Conservation (phyloP, 164 flowering plant species). For the Liquidambar formosana region DNA sequence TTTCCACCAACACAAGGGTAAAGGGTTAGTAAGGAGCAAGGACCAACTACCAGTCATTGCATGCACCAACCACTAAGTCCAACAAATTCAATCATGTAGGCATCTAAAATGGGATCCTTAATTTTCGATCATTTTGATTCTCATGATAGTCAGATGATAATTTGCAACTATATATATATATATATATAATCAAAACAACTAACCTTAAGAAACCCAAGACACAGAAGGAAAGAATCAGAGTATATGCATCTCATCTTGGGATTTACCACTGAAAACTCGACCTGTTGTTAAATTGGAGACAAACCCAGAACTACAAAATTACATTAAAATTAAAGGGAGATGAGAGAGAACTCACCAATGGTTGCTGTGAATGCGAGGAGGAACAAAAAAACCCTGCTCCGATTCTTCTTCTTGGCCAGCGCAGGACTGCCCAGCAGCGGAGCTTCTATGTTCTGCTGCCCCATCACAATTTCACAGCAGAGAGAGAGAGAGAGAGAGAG, state of each 20-base stretch:
- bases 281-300: background rate
- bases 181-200: background rate
- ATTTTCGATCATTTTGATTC: too few relatives aligned
- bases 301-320: background rate
- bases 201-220: background rate
- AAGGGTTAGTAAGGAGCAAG: too few relatives aligned
- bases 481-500: conserved; percentile 1
- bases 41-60: too few relatives aligned
- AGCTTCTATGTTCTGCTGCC: conserved; percentile 18
- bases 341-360: conserved; percentile 25
- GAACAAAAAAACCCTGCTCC: conserved; percentile 22
- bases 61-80: too few relatives aligned
- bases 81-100: too few relatives aligned
- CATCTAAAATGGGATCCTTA: too few relatives aligned
- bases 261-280: background rate
- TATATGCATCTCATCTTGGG: too few relatives aligned
- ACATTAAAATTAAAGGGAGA: background rate
- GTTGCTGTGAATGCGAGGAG: conserved; percentile 15
- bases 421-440: conserved; percentile 26
- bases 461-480: conserved; percentile 4
- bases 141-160: too few relatives aligned
- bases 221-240: too few relatives aligned
- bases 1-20: too few relatives aligned
- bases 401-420: conserved; percentile 9
- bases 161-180: too few relatives aligned